phyloP scores from a whole-genome alignment of 1,284 basidiomycete species.

The Exobasidium cylindrosporum region DNA sequence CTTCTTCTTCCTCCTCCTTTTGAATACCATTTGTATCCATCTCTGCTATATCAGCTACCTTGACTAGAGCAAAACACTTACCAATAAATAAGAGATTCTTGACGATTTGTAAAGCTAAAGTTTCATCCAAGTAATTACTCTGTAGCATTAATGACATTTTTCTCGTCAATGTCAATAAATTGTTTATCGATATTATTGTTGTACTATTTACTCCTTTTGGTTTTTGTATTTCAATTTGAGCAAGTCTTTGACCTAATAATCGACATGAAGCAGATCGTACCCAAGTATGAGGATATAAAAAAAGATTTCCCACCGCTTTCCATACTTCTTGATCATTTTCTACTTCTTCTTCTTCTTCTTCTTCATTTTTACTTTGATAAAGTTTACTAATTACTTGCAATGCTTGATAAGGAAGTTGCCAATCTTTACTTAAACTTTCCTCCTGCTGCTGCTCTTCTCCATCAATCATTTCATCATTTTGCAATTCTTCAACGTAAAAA shows the following conservation, averaged over 20 bases:
- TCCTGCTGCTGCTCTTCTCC: constrained; percentile 1
- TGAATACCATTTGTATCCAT: not conserved
- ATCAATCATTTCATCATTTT: constrained; percentile 20
- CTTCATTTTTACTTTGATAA: not conserved
- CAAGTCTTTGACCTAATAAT: constrained; percentile 72
- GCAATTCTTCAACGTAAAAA: constrained; percentile 35
- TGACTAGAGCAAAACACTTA: constrained; percentile 58
- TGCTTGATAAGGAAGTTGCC: constrained; percentile 81
- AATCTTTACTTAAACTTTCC: constrained; percentile 61
- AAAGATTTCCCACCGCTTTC: constrained; percentile 63
- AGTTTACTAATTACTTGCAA: constrained; percentile 69
- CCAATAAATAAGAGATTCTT: constrained; percentile 91
- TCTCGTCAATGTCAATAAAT: constrained; percentile 63
- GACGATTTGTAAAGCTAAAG: constrained; percentile 78
- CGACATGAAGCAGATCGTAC: constrained; percentile 79
- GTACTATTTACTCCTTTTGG: not conserved
- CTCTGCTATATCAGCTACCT: constrained; percentile 3
- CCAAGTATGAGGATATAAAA: constrained; percentile 92
- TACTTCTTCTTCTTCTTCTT: not conserved
- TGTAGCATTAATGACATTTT: constrained; percentile 78
- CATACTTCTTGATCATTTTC: constrained; percentile 6
- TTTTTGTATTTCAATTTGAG: constrained; percentile 24
- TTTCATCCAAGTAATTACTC: constrained; percentile 74
- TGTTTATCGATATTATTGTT: not conserved
- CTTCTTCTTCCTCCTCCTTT: constrained; percentile 15